phyloP scores from a whole-genome alignment of 106 monocot species.

The Xerophyta viscosa region DNA sequence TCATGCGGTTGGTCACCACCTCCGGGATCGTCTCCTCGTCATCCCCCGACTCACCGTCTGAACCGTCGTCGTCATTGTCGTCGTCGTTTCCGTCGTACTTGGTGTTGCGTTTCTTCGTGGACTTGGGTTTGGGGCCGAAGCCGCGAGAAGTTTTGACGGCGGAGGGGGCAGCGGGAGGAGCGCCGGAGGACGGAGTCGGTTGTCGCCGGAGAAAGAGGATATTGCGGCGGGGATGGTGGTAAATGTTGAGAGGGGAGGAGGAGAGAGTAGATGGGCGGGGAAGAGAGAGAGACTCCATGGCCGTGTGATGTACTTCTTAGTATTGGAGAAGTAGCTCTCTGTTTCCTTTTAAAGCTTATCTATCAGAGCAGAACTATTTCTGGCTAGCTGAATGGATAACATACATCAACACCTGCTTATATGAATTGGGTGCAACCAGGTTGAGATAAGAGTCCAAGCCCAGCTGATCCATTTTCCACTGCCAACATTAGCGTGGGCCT shows the following conservation, averaged over 20 bases:
- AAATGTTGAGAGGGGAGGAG: not conserved
- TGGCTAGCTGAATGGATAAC: no score
- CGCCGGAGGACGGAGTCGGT: not conserved
- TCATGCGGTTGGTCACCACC: conserved; percentile 95
- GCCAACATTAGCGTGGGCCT: no score
- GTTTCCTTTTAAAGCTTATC: no score
- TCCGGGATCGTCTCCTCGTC: conserved; percentile 65
- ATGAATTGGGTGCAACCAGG: no score
- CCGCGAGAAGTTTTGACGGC: conserved; percentile 48
- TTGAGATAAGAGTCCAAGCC: no score
- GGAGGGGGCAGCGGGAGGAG: not conserved
- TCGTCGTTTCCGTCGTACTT: conserved; percentile 12
- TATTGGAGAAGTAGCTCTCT: no score
- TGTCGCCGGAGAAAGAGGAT: not conserved
- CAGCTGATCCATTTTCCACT: no score
- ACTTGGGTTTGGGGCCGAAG: conserved; percentile 44
- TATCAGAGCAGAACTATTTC: no score
- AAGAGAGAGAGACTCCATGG: conserved; percentile 2
- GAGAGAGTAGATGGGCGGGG: not conserved
- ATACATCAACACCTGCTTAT: no score
- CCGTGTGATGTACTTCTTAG: no score
- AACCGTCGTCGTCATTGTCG: conserved; percentile 31
- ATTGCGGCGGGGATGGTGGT: not conserved
- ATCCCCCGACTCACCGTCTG: conserved; percentile 1
- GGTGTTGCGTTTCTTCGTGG: conserved; percentile 14